Conservation (phyloP, 2,329 filamentous ascomycete species). For the Rutstroemia sydowiana region DNA sequence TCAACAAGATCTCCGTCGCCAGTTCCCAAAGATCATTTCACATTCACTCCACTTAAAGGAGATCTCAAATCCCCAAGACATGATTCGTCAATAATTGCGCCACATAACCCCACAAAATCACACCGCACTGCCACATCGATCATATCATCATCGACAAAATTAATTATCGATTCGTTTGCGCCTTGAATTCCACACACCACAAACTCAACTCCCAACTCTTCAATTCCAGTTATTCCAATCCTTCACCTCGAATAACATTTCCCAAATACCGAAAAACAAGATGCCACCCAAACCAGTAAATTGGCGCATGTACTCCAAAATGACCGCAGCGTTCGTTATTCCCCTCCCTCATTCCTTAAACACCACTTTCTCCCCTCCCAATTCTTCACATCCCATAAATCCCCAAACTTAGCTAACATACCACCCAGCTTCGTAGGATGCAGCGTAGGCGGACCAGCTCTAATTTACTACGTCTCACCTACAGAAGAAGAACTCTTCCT, state of each 20-base stretch:
- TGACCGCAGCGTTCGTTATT: slow-evolving; percentile 56
- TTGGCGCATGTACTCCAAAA: slow-evolving; percentile 59
- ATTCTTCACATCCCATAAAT: neutral
- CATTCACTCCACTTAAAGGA: neutral
- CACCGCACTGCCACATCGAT: slow-evolving; percentile 1
- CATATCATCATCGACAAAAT: slow-evolving; percentile 9
- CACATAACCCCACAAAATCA: neutral
- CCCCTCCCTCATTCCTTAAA: neutral
- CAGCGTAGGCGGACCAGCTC: slow-evolving; percentile 75
- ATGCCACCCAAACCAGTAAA: slow-evolving; percentile 44
- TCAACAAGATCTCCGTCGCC: too few species aligned
- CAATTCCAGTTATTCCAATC: neutral
- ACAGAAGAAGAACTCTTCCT: slow-evolving; percentile 89
- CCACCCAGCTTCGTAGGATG: slow-evolving; percentile 58
- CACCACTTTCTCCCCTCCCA: slow-evolving; percentile 2
- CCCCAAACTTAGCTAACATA: slow-evolving; percentile 7
- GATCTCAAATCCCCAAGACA: too few species aligned
- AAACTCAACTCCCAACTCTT: neutral
- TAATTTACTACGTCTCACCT: slow-evolving; percentile 73
- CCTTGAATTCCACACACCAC: neutral
- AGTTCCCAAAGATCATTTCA: too few species aligned
- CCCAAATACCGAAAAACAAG: neutral
- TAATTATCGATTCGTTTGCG: neutral
- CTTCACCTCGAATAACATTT: neutral
- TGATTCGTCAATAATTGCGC: too few species aligned